A percentile compares a stretch with the other conserved stretches of the same genome.
phyloP scores from a whole-genome alignment of 164 flowering plant genomes.

The Aristolochia contorta region DNA sequence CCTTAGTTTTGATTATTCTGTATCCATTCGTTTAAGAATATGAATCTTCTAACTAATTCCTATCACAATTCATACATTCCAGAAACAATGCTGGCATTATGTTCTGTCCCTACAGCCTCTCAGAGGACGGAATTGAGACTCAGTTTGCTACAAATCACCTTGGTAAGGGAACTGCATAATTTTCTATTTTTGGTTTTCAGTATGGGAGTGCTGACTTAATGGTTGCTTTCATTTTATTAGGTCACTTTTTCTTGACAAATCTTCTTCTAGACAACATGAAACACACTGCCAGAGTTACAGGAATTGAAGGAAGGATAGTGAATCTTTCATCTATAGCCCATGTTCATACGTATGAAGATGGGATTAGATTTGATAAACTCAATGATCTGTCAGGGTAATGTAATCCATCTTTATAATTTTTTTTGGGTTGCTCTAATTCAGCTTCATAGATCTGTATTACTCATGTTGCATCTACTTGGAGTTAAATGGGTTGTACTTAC shows the following conservation, averaged over 20 bases:
- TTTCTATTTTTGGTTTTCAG: background rate
- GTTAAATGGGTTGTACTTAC: background rate
- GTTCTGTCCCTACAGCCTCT: conserved; percentile 88
- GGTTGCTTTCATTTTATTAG: conserved; percentile 23
- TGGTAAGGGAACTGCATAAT: conserved; percentile 26
- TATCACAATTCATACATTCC: conserved; percentile 9
- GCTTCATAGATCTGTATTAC: background rate
- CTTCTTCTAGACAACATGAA: conserved; percentile 93
- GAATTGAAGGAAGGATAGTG: conserved; percentile 83
- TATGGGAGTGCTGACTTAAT: background rate
- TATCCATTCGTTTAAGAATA: background rate
- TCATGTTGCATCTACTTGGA: background rate
- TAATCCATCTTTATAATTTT: background rate
- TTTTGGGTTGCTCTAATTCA: background rate
- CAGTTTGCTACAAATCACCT: conserved; percentile 96
- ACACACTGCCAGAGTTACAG: conserved; percentile 51
- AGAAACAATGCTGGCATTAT: conserved; percentile 95
- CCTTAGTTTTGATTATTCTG: background rate
- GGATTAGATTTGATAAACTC: conserved; percentile 55
- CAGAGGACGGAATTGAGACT: conserved; percentile 76
- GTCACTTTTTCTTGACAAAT: conserved; percentile 83
- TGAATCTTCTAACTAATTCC: background rate
- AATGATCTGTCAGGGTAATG: conserved; percentile 48
- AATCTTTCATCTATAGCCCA: conserved; percentile 89
- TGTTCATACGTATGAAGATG: conserved; percentile 44